phyloP scores from a whole-genome alignment of 2,329 filamentous ascomycete genomes.

The Botryotinia narcissicola region DNA sequence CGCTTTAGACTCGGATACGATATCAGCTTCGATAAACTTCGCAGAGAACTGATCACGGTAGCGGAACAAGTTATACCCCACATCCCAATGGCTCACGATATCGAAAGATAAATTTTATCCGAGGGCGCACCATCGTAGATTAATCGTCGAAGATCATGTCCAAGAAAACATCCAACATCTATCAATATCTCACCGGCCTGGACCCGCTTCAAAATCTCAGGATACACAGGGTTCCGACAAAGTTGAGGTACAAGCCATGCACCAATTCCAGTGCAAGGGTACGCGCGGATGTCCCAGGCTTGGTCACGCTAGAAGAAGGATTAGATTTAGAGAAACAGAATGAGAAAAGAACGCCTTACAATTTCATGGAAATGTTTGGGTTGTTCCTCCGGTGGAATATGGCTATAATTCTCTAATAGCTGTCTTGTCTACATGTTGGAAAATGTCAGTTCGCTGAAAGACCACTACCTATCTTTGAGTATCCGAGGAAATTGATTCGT shows the following conservation, averaged over 20 bases:
- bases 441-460: too few relatives aligned
- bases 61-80: conserved; percentile 42
- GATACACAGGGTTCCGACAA: conserved; percentile 21
- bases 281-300: conserved; percentile 25
- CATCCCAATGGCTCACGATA: conserved; percentile 35
- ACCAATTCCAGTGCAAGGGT: conserved; percentile 28
- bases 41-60: conserved; percentile 38
- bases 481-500: not conserved
- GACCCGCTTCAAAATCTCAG: conserved; percentile 23
- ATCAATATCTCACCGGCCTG: conserved; percentile 24
- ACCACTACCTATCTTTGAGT: too few relatives aligned
- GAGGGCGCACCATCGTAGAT: conserved; percentile 39
- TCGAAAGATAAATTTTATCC: conserved; percentile 37
- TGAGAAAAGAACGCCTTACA: not conserved
- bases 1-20: conserved; percentile 26
- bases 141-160: conserved; percentile 42
- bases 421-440: not conserved
- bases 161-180: conserved; percentile 40
- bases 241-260: conserved; percentile 27
- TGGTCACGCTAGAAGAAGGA: conserved; percentile 21
- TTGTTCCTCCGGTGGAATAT: not conserved
- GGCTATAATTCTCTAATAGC: not conserved
- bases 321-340: not conserved
- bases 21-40: conserved; percentile 39
- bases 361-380: conserved; percentile 5